These are phyloP conservation scores for Wickerhamiella alocasiicola DNA, from an alignment of 805 yeast genomes.

Conservation along the genomic window DNA sequence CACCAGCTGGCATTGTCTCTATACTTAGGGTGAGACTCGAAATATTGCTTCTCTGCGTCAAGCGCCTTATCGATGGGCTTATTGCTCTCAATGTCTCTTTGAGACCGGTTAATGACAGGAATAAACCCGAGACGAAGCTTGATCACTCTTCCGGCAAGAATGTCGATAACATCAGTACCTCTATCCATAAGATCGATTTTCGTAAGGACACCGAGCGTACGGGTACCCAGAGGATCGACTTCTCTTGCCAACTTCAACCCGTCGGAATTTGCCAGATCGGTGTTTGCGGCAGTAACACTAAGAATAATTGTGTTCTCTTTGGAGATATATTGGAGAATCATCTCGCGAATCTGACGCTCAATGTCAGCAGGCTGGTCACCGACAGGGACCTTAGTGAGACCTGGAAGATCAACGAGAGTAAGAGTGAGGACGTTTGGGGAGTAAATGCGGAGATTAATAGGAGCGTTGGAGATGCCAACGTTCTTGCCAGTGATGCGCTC, in stretches of 20 bases:
- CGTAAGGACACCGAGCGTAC: constrained; percentile 95
- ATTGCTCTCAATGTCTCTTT: constrained; percentile 80
- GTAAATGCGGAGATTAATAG: constrained; percentile 83
- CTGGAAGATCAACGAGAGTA: constrained; percentile 93
- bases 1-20: constrained; percentile 89
- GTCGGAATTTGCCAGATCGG: constrained; percentile 93
- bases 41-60: constrained; percentile 63
- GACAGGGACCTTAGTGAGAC: constrained; percentile 94
- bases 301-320: constrained; percentile 91
- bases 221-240: constrained; percentile 90
- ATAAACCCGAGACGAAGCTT: constrained; percentile 92
- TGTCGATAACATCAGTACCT: constrained; percentile 94
- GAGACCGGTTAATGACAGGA: constrained; percentile 95
- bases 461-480: constrained; percentile 80
- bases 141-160: constrained; percentile 87
- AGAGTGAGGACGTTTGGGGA: constrained; percentile 90
- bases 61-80: constrained; percentile 84
- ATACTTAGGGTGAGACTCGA: constrained; percentile 83
- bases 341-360: constrained; percentile 84
- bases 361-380: constrained; percentile 98
- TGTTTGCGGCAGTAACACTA: constrained; percentile 92
- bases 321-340: constrained; percentile 84
- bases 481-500: constrained; percentile 62
- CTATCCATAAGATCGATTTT: constrained; percentile 95
- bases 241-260: constrained; percentile 93